Percentiles rank a stretch among this genome's conserved stretches.
Conservation (phyloP, 352 stramenopile species). For the Globisporangium nagaii region DNA sequence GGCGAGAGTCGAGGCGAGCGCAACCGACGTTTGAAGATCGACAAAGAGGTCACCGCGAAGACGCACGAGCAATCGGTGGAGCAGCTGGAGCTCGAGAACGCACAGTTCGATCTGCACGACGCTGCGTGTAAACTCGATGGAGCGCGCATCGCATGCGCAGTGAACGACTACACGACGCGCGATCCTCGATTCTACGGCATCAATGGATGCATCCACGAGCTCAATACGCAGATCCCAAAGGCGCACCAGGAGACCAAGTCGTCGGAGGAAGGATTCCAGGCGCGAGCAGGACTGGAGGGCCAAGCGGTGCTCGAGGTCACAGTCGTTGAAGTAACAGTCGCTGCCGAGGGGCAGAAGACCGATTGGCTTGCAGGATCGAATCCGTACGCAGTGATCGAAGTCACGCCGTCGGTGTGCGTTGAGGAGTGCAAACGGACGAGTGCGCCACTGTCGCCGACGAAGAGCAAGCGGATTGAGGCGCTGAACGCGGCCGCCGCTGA, state of each 20-base stretch:
- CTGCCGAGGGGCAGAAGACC: constrained; percentile 19
- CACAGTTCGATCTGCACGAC: constrained; percentile 53
- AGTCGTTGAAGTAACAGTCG: constrained; percentile 27
- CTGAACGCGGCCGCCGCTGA: constrained; percentile 28
- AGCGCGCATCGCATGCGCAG: constrained; percentile 55
- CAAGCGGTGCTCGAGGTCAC: constrained; percentile 55
- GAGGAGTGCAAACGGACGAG: constrained; percentile 50
- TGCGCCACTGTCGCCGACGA: constrained; percentile 34
- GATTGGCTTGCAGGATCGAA: constrained; percentile 24
- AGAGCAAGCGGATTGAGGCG: constrained; percentile 38
- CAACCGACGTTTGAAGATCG: constrained; percentile 38
- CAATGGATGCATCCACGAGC: constrained; percentile 70
- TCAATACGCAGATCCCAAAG: constrained; percentile 53
- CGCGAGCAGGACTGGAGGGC: constrained; percentile 42
- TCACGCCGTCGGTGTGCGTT: constrained; percentile 47
- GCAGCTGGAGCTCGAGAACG: constrained; percentile 63
- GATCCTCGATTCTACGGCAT: constrained; percentile 76
- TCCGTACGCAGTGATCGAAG: constrained; percentile 58
- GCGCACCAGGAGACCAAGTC: constrained; percentile 51
- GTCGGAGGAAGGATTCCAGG: constrained; percentile 56
- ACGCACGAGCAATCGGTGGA: constrained; percentile 54
- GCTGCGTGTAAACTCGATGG: constrained; percentile 66
- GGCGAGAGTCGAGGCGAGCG: constrained; percentile 59
- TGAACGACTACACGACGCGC: constrained; percentile 50
- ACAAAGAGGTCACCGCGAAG: constrained; percentile 50